Conservation (phyloP, 768 basidiomycete genomes). For the Phaffia australis region DNA sequence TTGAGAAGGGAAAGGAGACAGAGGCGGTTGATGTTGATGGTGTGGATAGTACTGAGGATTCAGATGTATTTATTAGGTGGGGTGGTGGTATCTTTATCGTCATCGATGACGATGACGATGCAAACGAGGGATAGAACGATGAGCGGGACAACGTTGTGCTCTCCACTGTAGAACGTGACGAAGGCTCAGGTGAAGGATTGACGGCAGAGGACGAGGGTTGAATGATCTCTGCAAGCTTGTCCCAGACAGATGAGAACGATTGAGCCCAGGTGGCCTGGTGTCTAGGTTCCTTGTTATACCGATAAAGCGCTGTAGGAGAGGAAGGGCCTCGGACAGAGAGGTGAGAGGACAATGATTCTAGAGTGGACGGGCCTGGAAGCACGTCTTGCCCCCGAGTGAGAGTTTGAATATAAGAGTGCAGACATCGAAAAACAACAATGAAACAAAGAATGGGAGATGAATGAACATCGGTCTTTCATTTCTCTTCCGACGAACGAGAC, state of each 20-base stretch:
- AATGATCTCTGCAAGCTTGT: not conserved
- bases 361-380: too few species aligned
- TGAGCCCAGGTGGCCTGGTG: not conserved
- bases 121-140: not conserved
- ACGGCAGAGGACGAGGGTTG: not conserved
- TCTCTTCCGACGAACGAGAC: too few species aligned
- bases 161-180: not conserved
- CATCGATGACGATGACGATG: slow-evolving; percentile 6
- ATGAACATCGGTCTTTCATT: too few species aligned
- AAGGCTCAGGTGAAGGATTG: too few species aligned
- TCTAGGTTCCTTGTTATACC: too few species aligned
- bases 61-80: not conserved
- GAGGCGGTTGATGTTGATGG: not conserved
- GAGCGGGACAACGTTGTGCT: not conserved
- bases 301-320: too few species aligned
- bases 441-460: too few species aligned
- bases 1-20: slow-evolving; percentile 1
- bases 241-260: not conserved
- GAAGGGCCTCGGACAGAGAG: too few species aligned
- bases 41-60: not conserved
- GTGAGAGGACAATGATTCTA: too few species aligned
- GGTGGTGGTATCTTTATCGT: slow-evolving; percentile 13
- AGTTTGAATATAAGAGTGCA: too few species aligned
- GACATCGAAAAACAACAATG: too few species aligned
- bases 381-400: too few species aligned